phyloP scores from a whole-genome alignment of 352 stramenopile genomes.

The Albugo candida region DNA sequence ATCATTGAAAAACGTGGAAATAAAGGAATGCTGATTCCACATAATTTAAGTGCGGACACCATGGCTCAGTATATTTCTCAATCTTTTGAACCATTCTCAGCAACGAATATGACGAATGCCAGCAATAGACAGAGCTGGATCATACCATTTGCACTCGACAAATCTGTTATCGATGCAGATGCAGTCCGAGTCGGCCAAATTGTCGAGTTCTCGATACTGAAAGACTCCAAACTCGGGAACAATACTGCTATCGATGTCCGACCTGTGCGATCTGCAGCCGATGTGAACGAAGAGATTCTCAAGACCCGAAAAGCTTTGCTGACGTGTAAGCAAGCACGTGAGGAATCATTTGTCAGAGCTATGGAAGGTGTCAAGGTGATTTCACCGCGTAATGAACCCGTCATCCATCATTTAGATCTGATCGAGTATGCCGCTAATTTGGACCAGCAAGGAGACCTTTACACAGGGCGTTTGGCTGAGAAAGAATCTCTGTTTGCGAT shows the following conservation, averaged over 20 bases:
- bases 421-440: conserved; percentile 75
- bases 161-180: conserved; percentile 17
- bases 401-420: conserved; percentile 59
- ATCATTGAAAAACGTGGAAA: conserved; percentile 58
- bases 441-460: conserved; percentile 33
- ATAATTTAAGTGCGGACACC: conserved; percentile 15
- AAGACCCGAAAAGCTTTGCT: conserved; percentile 47
- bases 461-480: conserved; percentile 41
- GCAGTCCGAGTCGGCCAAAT: conserved; percentile 42
- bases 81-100: not conserved
- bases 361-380: conserved; percentile 64
- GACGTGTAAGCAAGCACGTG: conserved; percentile 49
- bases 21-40: conserved; percentile 55
- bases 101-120: conserved; percentile 1
- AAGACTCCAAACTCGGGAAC: not conserved
- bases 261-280: conserved; percentile 17
- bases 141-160: conserved; percentile 45
- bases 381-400: conserved; percentile 49
- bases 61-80: too few relatives aligned
- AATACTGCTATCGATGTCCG: conserved; percentile 17
- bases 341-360: conserved; percentile 48
- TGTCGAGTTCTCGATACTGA: conserved; percentile 27
- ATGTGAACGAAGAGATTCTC: conserved; percentile 23
- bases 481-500: too few relatives aligned
- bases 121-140: conserved; percentile 32